Conservation (phyloP, 2,329 filamentous ascomycete species). For the Bipolaris victoriae region DNA sequence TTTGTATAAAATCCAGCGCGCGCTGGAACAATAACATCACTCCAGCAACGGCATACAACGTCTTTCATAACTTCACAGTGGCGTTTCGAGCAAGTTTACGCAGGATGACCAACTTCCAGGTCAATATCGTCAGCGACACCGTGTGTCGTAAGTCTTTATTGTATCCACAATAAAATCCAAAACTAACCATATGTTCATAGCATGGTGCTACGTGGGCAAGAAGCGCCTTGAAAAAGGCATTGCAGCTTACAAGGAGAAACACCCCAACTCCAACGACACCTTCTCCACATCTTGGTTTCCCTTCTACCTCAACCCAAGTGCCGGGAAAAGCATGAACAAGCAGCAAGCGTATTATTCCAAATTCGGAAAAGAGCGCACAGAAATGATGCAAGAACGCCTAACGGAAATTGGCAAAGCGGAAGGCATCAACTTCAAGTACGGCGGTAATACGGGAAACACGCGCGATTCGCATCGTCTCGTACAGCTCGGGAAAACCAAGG, state of each 20-base stretch:
- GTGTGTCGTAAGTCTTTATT: slow-evolving; percentile 67
- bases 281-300: slow-evolving; percentile 78
- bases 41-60: background rate
- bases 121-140: slow-evolving; percentile 77
- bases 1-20: slow-evolving; percentile 16
- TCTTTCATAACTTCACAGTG: slow-evolving; percentile 33
- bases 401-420: slow-evolving; percentile 64
- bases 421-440: slow-evolving; percentile 75
- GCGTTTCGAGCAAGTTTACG: slow-evolving; percentile 41
- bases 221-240: slow-evolving; percentile 77
- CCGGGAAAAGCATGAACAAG: slow-evolving; percentile 63
- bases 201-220: slow-evolving; percentile 75
- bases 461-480: slow-evolving; percentile 76
- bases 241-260: slow-evolving; percentile 64
- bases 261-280: slow-evolving; percentile 67
- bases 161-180: background rate
- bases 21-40: slow-evolving; percentile 5
- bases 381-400: slow-evolving; percentile 65
- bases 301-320: slow-evolving; percentile 77
- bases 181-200: slow-evolving; percentile 24
- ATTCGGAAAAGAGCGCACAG: slow-evolving; percentile 67
- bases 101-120: slow-evolving; percentile 66
- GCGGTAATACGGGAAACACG: slow-evolving; percentile 75
- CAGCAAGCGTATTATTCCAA: slow-evolving; percentile 65
- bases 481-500: slow-evolving; percentile 68